These are phyloP conservation scores for Naegleria fowleri DNA, from an alignment of 208 protist genomes.

Conservation along the genomic window DNA sequence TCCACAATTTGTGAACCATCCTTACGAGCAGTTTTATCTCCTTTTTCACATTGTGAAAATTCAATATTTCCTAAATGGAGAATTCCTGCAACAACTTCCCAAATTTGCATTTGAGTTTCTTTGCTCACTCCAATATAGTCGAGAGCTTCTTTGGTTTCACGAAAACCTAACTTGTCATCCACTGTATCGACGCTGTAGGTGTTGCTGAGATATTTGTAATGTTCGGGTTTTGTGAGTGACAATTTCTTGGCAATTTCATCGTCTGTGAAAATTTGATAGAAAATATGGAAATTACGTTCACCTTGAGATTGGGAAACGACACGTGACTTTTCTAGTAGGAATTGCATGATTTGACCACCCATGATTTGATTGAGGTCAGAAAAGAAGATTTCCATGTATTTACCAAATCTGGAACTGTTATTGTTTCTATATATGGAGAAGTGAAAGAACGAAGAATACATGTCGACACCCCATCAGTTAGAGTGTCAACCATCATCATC, in stretches of 20 bases:
- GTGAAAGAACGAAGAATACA: too few species aligned
- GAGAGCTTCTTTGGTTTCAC: slow-evolving; percentile 74
- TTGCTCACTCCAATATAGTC: slow-evolving; percentile 66
- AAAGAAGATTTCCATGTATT: slow-evolving; percentile 26
- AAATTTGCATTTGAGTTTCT: slow-evolving; percentile 61
- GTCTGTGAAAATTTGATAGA: slow-evolving; percentile 40
- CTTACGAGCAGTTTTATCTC: background rate
- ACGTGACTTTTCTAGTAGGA: slow-evolving; percentile 42
- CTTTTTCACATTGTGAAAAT: slow-evolving; percentile 46
- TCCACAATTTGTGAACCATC: background rate
- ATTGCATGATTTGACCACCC: slow-evolving; percentile 29
- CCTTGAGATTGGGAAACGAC: slow-evolving; percentile 34
- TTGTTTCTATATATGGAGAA: slow-evolving; percentile 12
- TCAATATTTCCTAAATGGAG: slow-evolving; percentile 82
- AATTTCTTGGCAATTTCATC: background rate
- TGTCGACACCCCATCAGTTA: too few species aligned
- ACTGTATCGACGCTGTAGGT: background rate
- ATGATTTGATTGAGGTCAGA: background rate
- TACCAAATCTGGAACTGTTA: slow-evolving; percentile 25
- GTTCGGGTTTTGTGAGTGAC: background rate
- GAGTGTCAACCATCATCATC: too few species aligned
- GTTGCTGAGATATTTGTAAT: slow-evolving; percentile 12
- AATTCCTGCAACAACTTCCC: slow-evolving; percentile 73
- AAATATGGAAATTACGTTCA: slow-evolving; percentile 43
- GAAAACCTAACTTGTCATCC: background rate